phyloP scores from a whole-genome alignment of 176 grass and related monocot genomes.

The Themeda triandra region DNA sequence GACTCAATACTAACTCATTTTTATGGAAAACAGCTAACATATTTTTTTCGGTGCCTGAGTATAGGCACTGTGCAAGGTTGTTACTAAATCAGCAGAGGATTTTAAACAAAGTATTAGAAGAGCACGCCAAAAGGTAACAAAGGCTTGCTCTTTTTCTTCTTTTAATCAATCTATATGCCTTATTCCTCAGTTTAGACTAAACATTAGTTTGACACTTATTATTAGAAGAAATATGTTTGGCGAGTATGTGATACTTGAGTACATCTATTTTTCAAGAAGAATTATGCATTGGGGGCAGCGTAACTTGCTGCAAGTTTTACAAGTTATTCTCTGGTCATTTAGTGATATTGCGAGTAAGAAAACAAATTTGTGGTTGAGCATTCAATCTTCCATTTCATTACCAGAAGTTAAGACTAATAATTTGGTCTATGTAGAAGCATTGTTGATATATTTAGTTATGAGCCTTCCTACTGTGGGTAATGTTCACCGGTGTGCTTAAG shows the following conservation, averaged over 20 bases:
- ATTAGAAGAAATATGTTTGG: neutral
- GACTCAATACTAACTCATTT: neutral
- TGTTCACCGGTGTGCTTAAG: neutral
- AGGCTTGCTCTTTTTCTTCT: neutral
- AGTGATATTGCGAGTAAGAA: neutral
- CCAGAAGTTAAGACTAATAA: neutral
- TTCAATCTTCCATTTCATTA: neutral
- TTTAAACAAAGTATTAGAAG: slow-evolving; percentile 96
- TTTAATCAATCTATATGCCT: neutral
- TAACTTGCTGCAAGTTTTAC: neutral
- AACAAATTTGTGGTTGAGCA: neutral
- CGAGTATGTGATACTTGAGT: neutral
- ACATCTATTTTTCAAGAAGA: neutral
- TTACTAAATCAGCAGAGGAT: slow-evolving; percentile 93
- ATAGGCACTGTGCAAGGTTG: slow-evolving; percentile 87
- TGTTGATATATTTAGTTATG: neutral
- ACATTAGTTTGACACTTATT: slow-evolving; percentile 11
- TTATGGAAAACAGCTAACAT: slow-evolving; percentile 7
- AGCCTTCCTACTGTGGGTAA: neutral
- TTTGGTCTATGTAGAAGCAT: neutral
- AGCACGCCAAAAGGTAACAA: slow-evolving; percentile 88
- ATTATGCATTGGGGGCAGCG: neutral
- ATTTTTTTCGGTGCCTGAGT: slow-evolving; percentile 8
- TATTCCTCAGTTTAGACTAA: neutral
- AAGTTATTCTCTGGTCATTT: slow-evolving; percentile 4